Evolutionary conservation across 108 stramenopile species (phyloP), one percentile per base, ranked within the genome.

Genomic region (Asterionellopsis glacialis): DNA sequence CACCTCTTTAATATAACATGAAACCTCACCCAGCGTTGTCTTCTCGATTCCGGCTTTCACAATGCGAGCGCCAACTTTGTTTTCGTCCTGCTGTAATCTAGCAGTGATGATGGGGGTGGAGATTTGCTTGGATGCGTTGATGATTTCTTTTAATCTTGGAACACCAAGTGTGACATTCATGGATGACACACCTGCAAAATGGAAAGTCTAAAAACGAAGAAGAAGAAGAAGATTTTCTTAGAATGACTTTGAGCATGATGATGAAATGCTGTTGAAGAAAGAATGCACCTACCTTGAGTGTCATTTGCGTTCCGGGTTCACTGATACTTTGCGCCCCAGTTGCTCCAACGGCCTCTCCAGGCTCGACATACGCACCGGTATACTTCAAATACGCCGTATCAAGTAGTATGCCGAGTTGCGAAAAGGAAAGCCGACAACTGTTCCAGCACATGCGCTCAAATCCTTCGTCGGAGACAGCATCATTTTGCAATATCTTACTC

Each of bases 31-130:
- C 19, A 99, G 77, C 0, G 91, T 96, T 2, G 98, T 98, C 70
- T 95, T 97, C 65, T 99, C 98, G 25, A 99, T 94, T n/a, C 81
- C 77, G 42, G 94, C 97, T 70, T 99, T 97, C 22, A 95, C 97
- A 51, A 98, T 77, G 41, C 98, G 79, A 19, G 98, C 98, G 9
- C 85, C 89, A 22, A 85, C 74, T 61, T 91, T 85, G 70, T 91
- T 95, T 57, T 95, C 68, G 55, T 90, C 83, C 54, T 82, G 84
- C 15, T 92, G 81, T 12, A 99, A 76, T 57, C 84, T 73, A 0
- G 93, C 98, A 38, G 96, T 97, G 70, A 99, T 98, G 72, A 99
- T 99, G 21, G 98, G 98, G n/a, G 98, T 99, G n/a, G 95, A 96
- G 61, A 99, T 98, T 11, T 75, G 65, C 65, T 98, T 97, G 51